A percentile compares a stretch with the other conserved stretches of the same genome.
phyloP scores from a whole-genome alignment of 108 stramenopile species.

The Cyclotella sp. region DNA sequence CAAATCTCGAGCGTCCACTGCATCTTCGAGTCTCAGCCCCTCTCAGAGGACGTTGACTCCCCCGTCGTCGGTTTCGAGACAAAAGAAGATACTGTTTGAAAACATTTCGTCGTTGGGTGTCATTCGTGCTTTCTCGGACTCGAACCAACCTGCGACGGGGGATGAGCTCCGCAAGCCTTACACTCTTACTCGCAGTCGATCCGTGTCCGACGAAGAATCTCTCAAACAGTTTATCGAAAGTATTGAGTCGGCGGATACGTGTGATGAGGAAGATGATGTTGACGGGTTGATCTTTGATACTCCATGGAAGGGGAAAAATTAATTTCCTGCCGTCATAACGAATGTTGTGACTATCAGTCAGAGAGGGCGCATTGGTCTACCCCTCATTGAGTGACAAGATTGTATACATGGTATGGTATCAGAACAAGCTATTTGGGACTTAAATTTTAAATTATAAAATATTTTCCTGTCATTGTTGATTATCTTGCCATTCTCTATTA shows the following conservation, averaged over 20 bases:
- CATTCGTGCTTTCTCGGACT: neutral
- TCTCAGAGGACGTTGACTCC: slow-evolving; percentile 13
- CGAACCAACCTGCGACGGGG: neutral
- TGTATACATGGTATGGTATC: no score
- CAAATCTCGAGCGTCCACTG: slow-evolving; percentile 7
- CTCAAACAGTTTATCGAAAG: neutral
- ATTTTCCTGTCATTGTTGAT: no score
- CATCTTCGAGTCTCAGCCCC: slow-evolving; percentile 8
- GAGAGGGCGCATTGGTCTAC: no score
- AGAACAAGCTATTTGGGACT: no score
- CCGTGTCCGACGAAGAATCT: neutral
- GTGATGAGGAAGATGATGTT: slow-evolving; percentile 9
- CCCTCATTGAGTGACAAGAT: no score
- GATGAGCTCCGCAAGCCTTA: neutral
- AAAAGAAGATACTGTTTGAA: slow-evolving; percentile 6
- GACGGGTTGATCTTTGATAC: slow-evolving; percentile 12
- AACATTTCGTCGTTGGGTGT: slow-evolving; percentile 10
- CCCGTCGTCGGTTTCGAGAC: neutral
- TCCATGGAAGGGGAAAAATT: neutral
- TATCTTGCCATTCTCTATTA: no score
- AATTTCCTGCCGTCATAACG: neutral
- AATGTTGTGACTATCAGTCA: no score
- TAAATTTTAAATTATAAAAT: no score
- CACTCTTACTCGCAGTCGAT: neutral
- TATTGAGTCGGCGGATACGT: neutral